Evolutionary conservation across 805 yeast species (phyloP), one percentile per base, ranked within the genome.

Genomic region (Teunomyces lycoperdinae): DNA sequence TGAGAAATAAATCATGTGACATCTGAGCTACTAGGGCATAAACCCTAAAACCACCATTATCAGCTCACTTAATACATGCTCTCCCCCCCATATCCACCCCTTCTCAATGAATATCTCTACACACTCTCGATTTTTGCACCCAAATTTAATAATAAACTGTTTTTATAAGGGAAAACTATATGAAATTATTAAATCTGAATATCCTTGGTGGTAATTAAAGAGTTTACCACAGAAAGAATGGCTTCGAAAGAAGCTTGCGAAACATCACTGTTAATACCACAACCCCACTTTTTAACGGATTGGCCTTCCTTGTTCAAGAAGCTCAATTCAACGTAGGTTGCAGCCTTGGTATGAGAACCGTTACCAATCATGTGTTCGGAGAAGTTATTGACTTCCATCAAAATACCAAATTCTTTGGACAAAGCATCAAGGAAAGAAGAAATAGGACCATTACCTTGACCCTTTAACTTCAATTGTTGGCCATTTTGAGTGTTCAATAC

Each of bases 381-480:
- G 66, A 85, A 85, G 62, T 81, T 77, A 55, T 78, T 77, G 28
- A 85, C 87, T 67, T 82, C 87, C 38, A 85, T 70, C 51, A 72
- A 70, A 48, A 74, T 71, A 34, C 79, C 79, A 45, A 81, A 72
- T 50, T 75, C 70, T 44, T 72, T 66, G 20, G 84, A 72, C 42
- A 85, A 63, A 13, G 89, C 89, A 63, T 83, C 83, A 46, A 82
- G 72, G 64, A 84, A 81, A 2, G 90, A 80, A 33, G 91, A 85
- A 51, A 85, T 83, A 49, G 90, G 91, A 58, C 92, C 92, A 58
- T 85, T 85, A 68, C 92, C 92, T 27, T 73, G 62, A 58, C 91
- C 90, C 30, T 63, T 58, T 43, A 81, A 68, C 42, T 62, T 55
- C 35, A 51, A 43, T 11, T 24, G 43, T 14, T 49, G 38, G 13